Evolutionary conservation across 1,139 yeast genomes (phyloP).

Genomic region (Lodderomyces jiufengensis): DNA sequence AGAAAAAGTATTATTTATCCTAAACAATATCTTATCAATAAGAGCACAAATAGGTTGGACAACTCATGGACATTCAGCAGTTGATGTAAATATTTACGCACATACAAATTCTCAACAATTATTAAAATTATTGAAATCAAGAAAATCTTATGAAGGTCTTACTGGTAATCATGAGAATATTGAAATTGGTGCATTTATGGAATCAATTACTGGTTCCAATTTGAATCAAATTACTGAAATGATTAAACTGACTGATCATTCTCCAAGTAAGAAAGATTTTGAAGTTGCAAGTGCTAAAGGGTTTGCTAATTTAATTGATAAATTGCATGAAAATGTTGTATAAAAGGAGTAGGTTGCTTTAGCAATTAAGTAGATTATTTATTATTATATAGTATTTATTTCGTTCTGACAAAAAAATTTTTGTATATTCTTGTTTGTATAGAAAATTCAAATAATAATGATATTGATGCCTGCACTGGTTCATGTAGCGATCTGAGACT

Average conservation of each 20-base stretch:
- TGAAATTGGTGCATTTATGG: slow-evolving; percentile 75
- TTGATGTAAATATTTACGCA: slow-evolving; percentile 82
- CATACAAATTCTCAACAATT: slow-evolving; percentile 53
- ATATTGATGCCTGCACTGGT: too few species aligned
- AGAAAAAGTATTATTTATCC: slow-evolving; percentile 24
- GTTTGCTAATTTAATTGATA: slow-evolving; percentile 1
- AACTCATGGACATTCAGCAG: slow-evolving; percentile 88
- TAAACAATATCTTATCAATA: slow-evolving; percentile 57
- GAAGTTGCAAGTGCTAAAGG: too few species aligned
- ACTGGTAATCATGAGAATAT: slow-evolving; percentile 81
- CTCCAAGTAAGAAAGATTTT: slow-evolving; percentile 19
- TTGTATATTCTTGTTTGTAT: too few species aligned
- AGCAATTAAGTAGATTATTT: too few species aligned
- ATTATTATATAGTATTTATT: too few species aligned
- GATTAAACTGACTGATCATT: slow-evolving; percentile 43
- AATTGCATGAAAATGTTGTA: slow-evolving; percentile 6
- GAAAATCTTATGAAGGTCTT: slow-evolving; percentile 40
- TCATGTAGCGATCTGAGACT: too few species aligned
- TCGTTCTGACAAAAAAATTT: too few species aligned
- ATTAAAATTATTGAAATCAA: slow-evolving; percentile 28
- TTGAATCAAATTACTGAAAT: slow-evolving; percentile 49
- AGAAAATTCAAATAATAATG: too few species aligned
- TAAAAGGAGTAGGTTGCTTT: too few species aligned
- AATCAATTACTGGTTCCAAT: slow-evolving; percentile 49
- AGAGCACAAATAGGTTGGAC: slow-evolving; percentile 87